phyloP scores from a whole-genome alignment of 164 flowering plant species.

The Vitis riparia region DNA sequence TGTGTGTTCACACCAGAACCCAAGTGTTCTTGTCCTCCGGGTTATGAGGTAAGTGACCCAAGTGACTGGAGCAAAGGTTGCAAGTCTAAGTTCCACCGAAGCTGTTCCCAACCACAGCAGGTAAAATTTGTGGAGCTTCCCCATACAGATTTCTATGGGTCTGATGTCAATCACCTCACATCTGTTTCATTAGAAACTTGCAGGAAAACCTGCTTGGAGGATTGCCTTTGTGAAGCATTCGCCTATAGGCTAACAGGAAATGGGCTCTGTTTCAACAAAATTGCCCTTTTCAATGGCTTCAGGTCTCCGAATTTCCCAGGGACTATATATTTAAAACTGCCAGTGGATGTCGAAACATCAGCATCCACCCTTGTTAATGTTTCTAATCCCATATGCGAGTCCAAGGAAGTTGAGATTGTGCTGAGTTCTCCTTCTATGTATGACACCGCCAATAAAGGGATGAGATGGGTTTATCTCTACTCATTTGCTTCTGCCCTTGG shows the following conservation, averaged over 20 bases:
- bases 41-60: constrained; percentile 24
- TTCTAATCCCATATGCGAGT: constrained; percentile 5
- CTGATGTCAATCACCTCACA: constrained; percentile 19
- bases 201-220: constrained; percentile 22
- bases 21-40: constrained; percentile 45
- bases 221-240: constrained; percentile 38
- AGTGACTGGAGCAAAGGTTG: constrained; percentile 50
- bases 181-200: constrained; percentile 17
- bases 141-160: constrained; percentile 39
- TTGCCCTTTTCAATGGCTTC: constrained; percentile 32
- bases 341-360: constrained; percentile 6
- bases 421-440: constrained; percentile 12
- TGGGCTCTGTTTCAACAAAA: constrained; percentile 25
- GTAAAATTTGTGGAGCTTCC: constrained; percentile 27
- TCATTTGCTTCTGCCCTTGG: constrained; percentile 28
- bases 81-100: constrained; percentile 35
- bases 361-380: not conserved
- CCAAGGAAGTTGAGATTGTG: not conserved
- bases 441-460: not conserved
- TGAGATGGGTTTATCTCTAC: constrained; percentile 30
- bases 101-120: constrained; percentile 7
- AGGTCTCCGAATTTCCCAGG: constrained; percentile 20
- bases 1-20: constrained; percentile 34
- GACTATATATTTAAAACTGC: constrained; percentile 28
- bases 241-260: constrained; percentile 24